Evolutionary conservation across 148 eudicot species (phyloP).

Genomic region (Silene uniflora): DNA sequence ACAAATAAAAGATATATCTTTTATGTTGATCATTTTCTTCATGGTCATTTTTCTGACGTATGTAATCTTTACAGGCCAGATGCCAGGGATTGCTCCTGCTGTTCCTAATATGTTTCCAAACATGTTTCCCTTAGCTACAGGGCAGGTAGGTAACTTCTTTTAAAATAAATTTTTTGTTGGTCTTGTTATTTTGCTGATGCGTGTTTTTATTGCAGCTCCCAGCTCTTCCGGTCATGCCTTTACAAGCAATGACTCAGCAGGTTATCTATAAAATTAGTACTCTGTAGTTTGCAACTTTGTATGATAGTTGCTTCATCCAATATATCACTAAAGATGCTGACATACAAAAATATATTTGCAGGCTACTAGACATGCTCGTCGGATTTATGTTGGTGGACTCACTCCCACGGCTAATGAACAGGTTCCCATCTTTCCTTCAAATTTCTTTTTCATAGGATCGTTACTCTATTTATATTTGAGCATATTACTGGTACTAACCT

Average conservation of each 20-base stretch:
- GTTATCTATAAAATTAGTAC: slow-evolving; percentile 29
- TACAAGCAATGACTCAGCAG: slow-evolving; percentile 99
- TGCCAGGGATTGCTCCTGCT: slow-evolving; percentile 53
- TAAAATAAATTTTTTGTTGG: not conserved
- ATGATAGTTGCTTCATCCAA: not conserved
- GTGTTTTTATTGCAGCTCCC: slow-evolving; percentile 45
- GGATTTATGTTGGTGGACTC: slow-evolving; percentile 98
- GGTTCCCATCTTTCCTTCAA: slow-evolving; percentile 35
- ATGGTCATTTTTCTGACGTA: slow-evolving; percentile 12
- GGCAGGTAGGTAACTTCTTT: slow-evolving; percentile 46
- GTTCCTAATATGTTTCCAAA: slow-evolving; percentile 74
- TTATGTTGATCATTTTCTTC: not conserved
- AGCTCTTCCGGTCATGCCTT: slow-evolving; percentile 84
- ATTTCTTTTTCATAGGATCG: not conserved
- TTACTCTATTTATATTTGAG: not conserved
- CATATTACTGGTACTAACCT: not conserved
- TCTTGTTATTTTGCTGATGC: not conserved
- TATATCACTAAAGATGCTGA: not conserved
- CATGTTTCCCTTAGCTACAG: slow-evolving; percentile 58
- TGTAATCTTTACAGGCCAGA: slow-evolving; percentile 52
- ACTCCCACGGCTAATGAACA: slow-evolving; percentile 94
- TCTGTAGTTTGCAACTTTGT: not conserved
- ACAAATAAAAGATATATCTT: not conserved
- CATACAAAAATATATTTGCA: slow-evolving; percentile 26
- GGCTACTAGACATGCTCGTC: slow-evolving; percentile 98